Conservation (phyloP, 441 rosid genomes). For the Croton laevigatus region DNA sequence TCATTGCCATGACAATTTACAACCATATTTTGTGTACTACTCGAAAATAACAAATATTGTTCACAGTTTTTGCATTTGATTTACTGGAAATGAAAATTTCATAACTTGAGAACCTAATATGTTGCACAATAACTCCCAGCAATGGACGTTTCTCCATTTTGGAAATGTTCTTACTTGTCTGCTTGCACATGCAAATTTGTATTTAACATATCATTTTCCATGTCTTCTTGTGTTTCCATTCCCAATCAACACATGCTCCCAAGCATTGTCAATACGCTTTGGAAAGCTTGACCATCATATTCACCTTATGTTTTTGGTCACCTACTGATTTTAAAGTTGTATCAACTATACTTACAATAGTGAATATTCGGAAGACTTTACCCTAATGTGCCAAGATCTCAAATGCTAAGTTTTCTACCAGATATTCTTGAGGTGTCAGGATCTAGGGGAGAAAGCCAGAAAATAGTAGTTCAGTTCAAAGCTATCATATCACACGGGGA, state of each 20-base stretch:
- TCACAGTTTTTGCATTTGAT: not conserved
- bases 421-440: not conserved
- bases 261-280: not conserved
- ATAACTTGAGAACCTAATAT: not conserved
- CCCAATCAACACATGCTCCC: too few relatives aligned
- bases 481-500: conserved; percentile 36
- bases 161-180: too few relatives aligned
- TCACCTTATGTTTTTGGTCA: not conserved
- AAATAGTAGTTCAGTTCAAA: not conserved
- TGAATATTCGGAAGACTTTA: not conserved
- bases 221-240: too few relatives aligned
- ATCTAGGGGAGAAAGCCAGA: not conserved
- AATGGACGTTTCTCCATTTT: too few relatives aligned
- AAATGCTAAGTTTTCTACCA: not conserved
- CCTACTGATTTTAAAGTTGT: not conserved
- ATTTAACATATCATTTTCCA: too few relatives aligned
- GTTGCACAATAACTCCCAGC: too few relatives aligned
- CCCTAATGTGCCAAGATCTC: not conserved
- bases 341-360: not conserved
- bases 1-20: not conserved
- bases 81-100: not conserved
- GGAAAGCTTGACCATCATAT: not conserved
- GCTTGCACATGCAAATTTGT: too few relatives aligned
- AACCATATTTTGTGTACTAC: not conserved
- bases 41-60: not conserved